Conservation (phyloP, 2,329 filamentous ascomycete species). For the Fusarium dimerum region DNA sequence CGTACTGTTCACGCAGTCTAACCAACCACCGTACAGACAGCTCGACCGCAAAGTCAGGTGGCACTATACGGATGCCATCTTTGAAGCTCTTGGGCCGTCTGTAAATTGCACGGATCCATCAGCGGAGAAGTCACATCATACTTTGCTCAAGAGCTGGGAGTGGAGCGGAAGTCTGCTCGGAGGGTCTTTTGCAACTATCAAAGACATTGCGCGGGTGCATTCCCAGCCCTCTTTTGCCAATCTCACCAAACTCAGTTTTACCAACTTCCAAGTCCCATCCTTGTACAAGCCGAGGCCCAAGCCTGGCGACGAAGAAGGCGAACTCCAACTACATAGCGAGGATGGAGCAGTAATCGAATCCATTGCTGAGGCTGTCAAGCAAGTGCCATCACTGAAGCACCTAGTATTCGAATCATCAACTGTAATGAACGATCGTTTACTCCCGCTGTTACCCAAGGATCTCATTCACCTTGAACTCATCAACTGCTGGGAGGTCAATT, state of each 20-base stretch:
- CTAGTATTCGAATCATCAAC: constrained; percentile 76
- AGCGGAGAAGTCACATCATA: constrained; percentile 34
- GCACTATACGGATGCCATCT: constrained; percentile 67
- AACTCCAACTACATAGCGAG: constrained; percentile 37
- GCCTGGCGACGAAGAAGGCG: constrained; percentile 32
- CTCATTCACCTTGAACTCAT: constrained; percentile 71
- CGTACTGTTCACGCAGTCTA: constrained; percentile 70
- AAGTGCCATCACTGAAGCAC: constrained; percentile 63
- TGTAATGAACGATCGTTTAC: constrained; percentile 65
- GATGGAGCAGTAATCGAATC: constrained; percentile 45
- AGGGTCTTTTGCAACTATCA: constrained; percentile 45
- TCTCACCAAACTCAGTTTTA: constrained; percentile 58
- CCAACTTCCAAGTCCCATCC: constrained; percentile 63
- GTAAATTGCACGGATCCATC: constrained; percentile 38
- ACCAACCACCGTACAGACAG: constrained; percentile 66
- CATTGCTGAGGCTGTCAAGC: constrained; percentile 35
- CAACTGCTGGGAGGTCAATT: constrained; percentile 76
- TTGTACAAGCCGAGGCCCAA: constrained; percentile 40
- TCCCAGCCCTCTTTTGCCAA: constrained; percentile 54
- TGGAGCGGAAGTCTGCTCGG: constrained; percentile 60
- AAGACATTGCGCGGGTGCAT: constrained; percentile 56
- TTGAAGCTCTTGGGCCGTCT: constrained; percentile 61
- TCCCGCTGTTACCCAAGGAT: constrained; percentile 67
- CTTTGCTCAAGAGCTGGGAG: constrained; percentile 55
- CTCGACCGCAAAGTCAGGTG: constrained; percentile 62